Evolutionary conservation across 148 eudicot genomes (phyloP), one percentile per base, ranked within the genome.

Genomic region (Dianthus caryophyllus): DNA sequence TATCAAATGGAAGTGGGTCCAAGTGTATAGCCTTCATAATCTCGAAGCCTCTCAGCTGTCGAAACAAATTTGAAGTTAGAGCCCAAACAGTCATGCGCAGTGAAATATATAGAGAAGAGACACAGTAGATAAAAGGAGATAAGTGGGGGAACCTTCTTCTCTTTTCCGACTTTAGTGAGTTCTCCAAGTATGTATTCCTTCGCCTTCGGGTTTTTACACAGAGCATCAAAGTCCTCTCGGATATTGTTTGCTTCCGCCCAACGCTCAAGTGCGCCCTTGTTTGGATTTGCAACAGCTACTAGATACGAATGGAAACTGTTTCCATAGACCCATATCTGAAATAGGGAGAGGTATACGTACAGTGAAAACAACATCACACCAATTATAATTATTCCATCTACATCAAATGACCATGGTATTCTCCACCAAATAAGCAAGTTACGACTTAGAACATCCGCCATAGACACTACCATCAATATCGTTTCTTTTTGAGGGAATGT

Each of bases 271-370:
- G 87, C 88, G 66, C 75, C 81, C 73, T 77, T 69, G 58, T 77
- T 90, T 11, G 90, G 96, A 70, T 87, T 89, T 20, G 74, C 84
- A 69, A 85, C 83, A 54, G 87, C 90, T 64, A 87, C 77, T n/a
- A 90, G 88, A 67, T 72, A 90, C 41, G 87, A 87, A 69, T 87
- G 88, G 64, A 90, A 87, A 77, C 93, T 90, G 72, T 77, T 90
- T 57, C 96, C 96, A n/a, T 87, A 90, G 12, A 87, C 77, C 96
- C 96, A 90, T 78, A 90, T 76, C 93, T 87, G 78, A 61, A 67
- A 74, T 69, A 20, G 41, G 59, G 49, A 52, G 51, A 64, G 24
- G 27, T 30, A 18, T 26, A 3, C 20, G 49, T 55, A 33, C 53
- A 47, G 9, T 24, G 44, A 4, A 41, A 41, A 41, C 6, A 41